Conservation (phyloP, 305 asterid genomes). For the Withania somnifera region DNA sequence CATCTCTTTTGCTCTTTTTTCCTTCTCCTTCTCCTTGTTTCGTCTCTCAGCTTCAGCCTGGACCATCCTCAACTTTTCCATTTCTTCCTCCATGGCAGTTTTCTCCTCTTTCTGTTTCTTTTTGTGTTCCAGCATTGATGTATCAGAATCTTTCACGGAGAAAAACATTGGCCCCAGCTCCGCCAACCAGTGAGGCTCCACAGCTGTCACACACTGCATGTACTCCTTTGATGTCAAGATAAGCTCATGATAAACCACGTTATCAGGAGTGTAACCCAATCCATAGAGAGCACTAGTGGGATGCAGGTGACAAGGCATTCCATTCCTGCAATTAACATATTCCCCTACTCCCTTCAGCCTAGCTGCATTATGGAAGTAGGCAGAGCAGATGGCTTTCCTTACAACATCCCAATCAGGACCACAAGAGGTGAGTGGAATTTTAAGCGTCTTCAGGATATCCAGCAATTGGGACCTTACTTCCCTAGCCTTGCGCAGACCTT, state of each 20-base stretch:
- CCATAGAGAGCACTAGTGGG: conserved; percentile 95
- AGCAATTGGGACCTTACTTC: conserved; percentile 89
- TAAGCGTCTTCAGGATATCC: conserved; percentile 67
- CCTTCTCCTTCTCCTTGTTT: conserved; percentile 47
- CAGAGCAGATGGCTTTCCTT: conserved; percentile 85
- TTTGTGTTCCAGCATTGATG: conserved; percentile 72
- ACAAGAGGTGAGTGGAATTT: conserved; percentile 68
- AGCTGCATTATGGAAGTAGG: conserved; percentile 88
- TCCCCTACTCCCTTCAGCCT: conserved; percentile 80
- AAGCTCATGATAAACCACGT: conserved; percentile 89
- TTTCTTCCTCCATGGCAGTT: conserved; percentile 97
- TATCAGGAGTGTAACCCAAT: conserved; percentile 86
- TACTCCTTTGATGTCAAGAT: conserved; percentile 79
- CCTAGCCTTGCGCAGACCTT: conserved; percentile 79
- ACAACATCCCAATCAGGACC: conserved; percentile 93
- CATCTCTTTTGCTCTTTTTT: conserved; percentile 59
- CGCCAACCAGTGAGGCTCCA: conserved; percentile 94
- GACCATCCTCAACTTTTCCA: conserved; percentile 63
- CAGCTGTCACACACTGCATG: conserved; percentile 90
- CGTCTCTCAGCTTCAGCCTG: conserved; percentile 44
- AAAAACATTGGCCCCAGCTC: conserved; percentile 97
- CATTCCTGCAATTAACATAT: conserved; percentile 82
- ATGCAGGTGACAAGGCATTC: conserved; percentile 95
- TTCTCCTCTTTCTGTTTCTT: conserved; percentile 90
- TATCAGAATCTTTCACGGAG: conserved; percentile 87